phyloP scores from a whole-genome alignment of 2,329 filamentous ascomycete species.

The Aspergillus fumigatiaffinis region DNA sequence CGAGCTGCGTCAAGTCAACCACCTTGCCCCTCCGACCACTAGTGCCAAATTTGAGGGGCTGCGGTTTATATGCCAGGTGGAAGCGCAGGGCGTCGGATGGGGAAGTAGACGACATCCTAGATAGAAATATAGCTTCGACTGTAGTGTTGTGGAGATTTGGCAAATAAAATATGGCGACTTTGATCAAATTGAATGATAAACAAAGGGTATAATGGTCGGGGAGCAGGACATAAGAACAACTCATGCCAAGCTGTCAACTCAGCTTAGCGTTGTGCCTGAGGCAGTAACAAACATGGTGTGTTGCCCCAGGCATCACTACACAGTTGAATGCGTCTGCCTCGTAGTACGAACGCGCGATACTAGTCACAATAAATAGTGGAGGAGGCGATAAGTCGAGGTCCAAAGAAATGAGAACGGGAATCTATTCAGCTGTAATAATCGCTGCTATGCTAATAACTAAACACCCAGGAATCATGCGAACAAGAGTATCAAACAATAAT shows the following conservation, averaged over 20 bases:
- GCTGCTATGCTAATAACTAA: background rate
- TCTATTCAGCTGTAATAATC: background rate
- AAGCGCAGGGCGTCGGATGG: background rate
- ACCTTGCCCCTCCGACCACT: slow-evolving; percentile 31
- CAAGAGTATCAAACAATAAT: background rate
- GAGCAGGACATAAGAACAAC: background rate
- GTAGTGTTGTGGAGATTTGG: background rate
- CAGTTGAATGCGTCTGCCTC: no score
- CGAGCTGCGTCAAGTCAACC: slow-evolving; percentile 30
- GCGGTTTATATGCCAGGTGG: slow-evolving; percentile 18
- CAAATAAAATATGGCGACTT: background rate
- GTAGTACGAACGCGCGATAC: no score
- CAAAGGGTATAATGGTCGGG: background rate
- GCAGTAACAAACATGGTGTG: background rate
- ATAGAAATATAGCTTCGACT: background rate
- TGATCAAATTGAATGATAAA: background rate
- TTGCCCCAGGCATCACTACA: no score
- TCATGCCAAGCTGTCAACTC: background rate
- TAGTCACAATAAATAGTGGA: no score
- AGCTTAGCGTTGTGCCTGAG: background rate
- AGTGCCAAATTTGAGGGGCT: slow-evolving; percentile 32
- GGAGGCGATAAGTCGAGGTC: no score
- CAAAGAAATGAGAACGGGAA: background rate
- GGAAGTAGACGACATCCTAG: background rate
- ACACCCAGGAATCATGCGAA: background rate